Evolutionary conservation across 140 eudicot species (phyloP), one percentile per base, ranked within the genome.

Genomic region (Anethum foeniculum): DNA sequence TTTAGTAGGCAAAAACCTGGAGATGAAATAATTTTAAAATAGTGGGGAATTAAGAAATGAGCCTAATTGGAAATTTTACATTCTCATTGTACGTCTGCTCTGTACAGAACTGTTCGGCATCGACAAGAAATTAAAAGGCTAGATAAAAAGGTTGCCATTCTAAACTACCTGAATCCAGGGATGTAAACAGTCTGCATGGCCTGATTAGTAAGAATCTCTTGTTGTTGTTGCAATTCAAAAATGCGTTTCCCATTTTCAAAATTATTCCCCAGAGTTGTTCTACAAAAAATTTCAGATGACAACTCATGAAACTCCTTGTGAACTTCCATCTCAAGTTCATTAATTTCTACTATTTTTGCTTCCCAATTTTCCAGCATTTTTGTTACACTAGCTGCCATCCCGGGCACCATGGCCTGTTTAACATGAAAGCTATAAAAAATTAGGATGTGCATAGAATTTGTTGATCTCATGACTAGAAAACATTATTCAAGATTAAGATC

Each of bases 1-100:
- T 85, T 86, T 87, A 10, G 98, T 93, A 1, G 98, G 98, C 76
- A 93, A 60, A 83, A 90, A 91, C 92, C 98, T 93, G 84, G 34
- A 73, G 16, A 19, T 4, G 4, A 41, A 9, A 38, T n/a, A 15
- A 19, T 7, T 23, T 11, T 10, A 1, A 7, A 25, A n/a, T 19
- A 2, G 21, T 5, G 21, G 77, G 2, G 48, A 27, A 44, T 6
- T 8, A 11, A 52, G 25, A 52, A 52, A 19, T 52, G 25, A 18
- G 7, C 7, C 5, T 14, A 13, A 51, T 18, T 3, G 58, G 23
- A 18, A 16, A 51, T 16, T 16, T 51, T 1, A 11, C 10, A 0
- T 46, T 10, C 14, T 9, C 11, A 10, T 9, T 11, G 15, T 46
- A 46, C 3, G 11, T 46, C 14, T 11, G 49, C 8, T 2, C 3